Conservation (phyloP, 352 stramenopile genomes). For the Pythium brachiatum region DNA sequence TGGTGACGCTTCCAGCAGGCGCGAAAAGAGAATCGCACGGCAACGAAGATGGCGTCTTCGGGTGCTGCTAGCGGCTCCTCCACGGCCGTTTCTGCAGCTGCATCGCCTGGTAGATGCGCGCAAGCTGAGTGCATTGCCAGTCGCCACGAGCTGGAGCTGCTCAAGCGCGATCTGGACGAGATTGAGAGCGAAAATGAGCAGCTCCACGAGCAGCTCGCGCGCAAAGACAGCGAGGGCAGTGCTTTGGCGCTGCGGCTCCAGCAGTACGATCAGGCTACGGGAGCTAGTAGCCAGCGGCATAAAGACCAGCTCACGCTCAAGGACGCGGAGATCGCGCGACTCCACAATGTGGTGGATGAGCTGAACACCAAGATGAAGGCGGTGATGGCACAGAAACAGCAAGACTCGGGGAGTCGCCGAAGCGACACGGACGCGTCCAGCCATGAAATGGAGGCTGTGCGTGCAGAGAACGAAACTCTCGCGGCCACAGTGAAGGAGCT, state of each 20-base stretch:
- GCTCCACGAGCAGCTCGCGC: constrained; percentile 55
- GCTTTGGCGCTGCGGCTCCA: constrained; percentile 16
- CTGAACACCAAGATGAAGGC: constrained; percentile 21
- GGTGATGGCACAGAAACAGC: constrained; percentile 9
- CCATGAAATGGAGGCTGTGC: constrained; percentile 23
- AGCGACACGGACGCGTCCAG: constrained; percentile 7
- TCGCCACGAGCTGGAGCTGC: constrained; percentile 61
- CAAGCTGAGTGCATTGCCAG: constrained; percentile 62
- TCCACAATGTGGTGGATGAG: constrained; percentile 21
- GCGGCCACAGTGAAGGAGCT: constrained; percentile 37
- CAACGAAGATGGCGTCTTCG: constrained; percentile 8
- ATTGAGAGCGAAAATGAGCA: constrained; percentile 61
- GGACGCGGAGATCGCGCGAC: constrained; percentile 26
- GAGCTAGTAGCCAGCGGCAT: constrained; percentile 11
- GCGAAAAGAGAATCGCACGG: not conserved
- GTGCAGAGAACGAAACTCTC: constrained; percentile 39
- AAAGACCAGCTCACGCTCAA: constrained; percentile 22
- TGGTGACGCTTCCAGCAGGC: constrained; percentile 3
- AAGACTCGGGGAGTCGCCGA: not conserved
- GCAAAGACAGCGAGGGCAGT: constrained; percentile 31
- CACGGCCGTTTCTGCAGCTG: not conserved
- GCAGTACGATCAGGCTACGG: constrained; percentile 12
- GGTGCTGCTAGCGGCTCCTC: not conserved
- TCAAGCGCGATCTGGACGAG: constrained; percentile 58
- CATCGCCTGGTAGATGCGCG: constrained; percentile 29